Evolutionary conservation across 1,284 basidiomycete genomes (phyloP).

Genomic region (Vanrija sp.): DNA sequence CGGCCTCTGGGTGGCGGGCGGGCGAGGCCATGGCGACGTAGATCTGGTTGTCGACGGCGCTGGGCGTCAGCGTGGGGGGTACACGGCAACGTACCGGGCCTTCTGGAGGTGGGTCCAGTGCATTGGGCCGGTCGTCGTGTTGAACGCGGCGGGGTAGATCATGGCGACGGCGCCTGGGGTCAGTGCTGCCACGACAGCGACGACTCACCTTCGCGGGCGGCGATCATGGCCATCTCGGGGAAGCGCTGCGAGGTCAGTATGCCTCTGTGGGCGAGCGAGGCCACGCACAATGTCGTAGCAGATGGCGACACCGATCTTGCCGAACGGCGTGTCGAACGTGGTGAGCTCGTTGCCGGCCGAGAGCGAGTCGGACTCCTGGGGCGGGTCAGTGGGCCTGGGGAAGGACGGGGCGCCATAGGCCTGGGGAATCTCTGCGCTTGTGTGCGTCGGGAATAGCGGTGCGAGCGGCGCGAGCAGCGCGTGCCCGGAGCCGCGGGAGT

Average conservation of each 20-base stretch:
- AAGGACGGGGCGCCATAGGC: too few species aligned
- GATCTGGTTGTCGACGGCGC: conserved; percentile 93
- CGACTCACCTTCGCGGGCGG: conserved; percentile 70
- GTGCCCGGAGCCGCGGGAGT: too few species aligned
- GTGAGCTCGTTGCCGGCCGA: conserved; percentile 73
- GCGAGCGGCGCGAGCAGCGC: too few species aligned
- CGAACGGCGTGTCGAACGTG: conserved; percentile 74
- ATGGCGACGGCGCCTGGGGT: conserved; percentile 74
- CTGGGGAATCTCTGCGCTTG: neutral
- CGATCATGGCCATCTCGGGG: conserved; percentile 89
- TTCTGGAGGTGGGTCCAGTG: conserved; percentile 94
- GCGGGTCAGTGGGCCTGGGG: neutral
- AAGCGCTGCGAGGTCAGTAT: conserved; percentile 58
- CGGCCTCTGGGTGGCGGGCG: conserved; percentile 73
- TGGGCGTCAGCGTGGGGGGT: conserved; percentile 36
- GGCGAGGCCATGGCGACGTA: conserved; percentile 95
- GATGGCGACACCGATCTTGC: conserved; percentile 50
- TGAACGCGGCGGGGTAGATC: conserved; percentile 71
- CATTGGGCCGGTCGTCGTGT: conserved; percentile 82
- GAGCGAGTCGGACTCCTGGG: conserved; percentile 87
- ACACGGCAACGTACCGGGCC: conserved; percentile 59
- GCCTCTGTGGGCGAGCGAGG: neutral
- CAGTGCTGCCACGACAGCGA: neutral
- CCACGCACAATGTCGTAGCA: conserved; percentile 53
- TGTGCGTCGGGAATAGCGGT: neutral